Evolutionary conservation across 2,329 filamentous ascomycete genomes (phyloP).

Genomic region (Zopfia rhizophila): DNA sequence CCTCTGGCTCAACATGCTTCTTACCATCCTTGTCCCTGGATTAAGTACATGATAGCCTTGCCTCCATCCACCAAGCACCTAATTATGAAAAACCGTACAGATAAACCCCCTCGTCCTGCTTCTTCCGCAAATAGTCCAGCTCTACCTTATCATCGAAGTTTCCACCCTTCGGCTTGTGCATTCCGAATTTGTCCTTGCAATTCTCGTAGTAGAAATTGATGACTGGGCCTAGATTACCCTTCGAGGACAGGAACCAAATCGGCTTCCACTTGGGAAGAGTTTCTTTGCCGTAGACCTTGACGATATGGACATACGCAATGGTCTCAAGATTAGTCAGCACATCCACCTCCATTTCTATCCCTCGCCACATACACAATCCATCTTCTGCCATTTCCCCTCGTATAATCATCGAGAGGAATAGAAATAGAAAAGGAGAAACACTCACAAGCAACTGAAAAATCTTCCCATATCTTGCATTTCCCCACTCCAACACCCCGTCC

Average conservation of each 20-base stretch:
- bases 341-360: no score
- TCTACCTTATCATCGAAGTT: slow-evolving; percentile 10
- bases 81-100: slow-evolving; percentile 6
- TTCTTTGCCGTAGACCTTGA: neutral
- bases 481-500: slow-evolving; percentile 12
- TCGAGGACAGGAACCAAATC: neutral
- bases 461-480: no score
- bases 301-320: slow-evolving; percentile 9
- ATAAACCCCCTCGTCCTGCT: slow-evolving; percentile 1
- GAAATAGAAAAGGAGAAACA: neutral
- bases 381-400: neutral
- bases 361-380: neutral
- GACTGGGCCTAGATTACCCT: neutral
- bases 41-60: no score
- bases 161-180: slow-evolving; percentile 1
- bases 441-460: slow-evolving; percentile 15
- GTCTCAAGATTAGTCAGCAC: no score
- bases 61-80: no score
- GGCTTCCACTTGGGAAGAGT: neutral
- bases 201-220: neutral
- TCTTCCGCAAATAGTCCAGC: slow-evolving; percentile 4
- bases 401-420: no score
- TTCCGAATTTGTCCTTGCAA: slow-evolving; percentile 5
- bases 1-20: no score
- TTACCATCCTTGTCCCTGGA: no score